Base-by-base conservation (phyloP, 768 basidiomycete genomes). In the Termitomyces sp. region DNA sequence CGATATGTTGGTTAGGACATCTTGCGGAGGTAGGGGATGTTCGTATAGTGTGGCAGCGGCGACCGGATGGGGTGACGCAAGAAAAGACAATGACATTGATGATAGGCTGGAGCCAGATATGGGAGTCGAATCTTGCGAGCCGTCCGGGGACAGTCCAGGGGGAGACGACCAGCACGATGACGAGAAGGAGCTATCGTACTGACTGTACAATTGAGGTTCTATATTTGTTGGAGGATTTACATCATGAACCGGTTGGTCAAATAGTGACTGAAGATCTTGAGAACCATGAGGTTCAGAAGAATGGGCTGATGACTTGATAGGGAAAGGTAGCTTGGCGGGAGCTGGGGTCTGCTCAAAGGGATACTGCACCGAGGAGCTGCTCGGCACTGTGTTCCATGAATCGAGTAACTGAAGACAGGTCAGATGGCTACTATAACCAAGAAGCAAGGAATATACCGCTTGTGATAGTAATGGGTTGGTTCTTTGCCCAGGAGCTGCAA, bases 131-230 rank as follows among this genome's bases (percentile, higher is more conserved):
- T 58, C 57, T 8, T 53, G 50, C 10, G 57, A 51, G 33, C 33
- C 52, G 22, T 58, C 57, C 33, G 57, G 57, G 9, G 57, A 58
- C 26, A 58, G 16, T 18, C 20, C 30, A n/a, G 57, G 51, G 0
- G 51, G 51, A 20, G 2, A 14, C 2, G 33, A 18, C 50, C 51
- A 46, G 13, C 30, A n/a, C 6, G 28, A 56, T 16, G 14, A 35
- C 8, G 26, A 46, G 9, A 38, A 24, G 33, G 10, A 35, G 16
- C 16, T n/a, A 44, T 55, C 54, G 13, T 45, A 30, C 12, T n/a
- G 30, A n/a, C 24, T 26, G 20, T 40, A 32, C 24, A 44, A 18
- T 13, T 24, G 43, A 14, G 18, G 12, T 14, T 16, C 22, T 28
- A 8, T 32, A 46, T 36, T 20, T 55, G 22, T 12, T 9, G 9